Percentiles rank a stretch among this genome's conserved stretches.
Conservation (phyloP, 768 basidiomycete species). For the Boletus rubescentipes region DNA sequence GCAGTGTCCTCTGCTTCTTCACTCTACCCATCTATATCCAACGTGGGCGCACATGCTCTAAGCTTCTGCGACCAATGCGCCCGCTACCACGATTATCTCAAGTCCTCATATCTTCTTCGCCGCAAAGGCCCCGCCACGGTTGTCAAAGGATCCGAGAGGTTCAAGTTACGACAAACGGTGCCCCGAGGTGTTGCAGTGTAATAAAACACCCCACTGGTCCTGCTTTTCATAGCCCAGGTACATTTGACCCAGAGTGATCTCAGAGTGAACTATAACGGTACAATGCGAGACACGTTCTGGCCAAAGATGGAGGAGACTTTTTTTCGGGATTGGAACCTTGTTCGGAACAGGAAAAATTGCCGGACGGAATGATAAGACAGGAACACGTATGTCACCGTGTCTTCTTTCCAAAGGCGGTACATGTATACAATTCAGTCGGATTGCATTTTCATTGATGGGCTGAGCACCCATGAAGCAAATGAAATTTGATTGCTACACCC, state of each 20-base stretch:
- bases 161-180: neutral
- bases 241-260: neutral
- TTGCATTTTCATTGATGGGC: slow-evolving; percentile 13
- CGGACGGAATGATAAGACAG: slow-evolving; percentile 3
- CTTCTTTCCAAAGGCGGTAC: slow-evolving; percentile 11
- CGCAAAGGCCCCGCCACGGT: slow-evolving; percentile 6
- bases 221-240: neutral
- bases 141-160: slow-evolving; percentile 10
- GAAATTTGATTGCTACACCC: slow-evolving; percentile 4
- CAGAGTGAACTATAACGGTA: slow-evolving; percentile 1
- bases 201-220: neutral
- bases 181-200: neutral
- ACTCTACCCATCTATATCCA: neutral
- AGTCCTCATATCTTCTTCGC: slow-evolving; percentile 8
- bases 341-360: slow-evolving; percentile 1
- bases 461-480: slow-evolving; percentile 1
- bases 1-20: slow-evolving; percentile 17
- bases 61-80: slow-evolving; percentile 4
- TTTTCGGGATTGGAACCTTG: slow-evolving; percentile 10
- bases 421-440: neutral
- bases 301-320: too few species aligned
- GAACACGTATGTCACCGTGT: neutral
- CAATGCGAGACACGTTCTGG: neutral
- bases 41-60: neutral
- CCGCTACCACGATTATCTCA: neutral